Evolutionary conservation across 805 yeast species (phyloP), one percentile per base, ranked within the genome.

Genomic region (Nakazawaea sp.): DNA sequence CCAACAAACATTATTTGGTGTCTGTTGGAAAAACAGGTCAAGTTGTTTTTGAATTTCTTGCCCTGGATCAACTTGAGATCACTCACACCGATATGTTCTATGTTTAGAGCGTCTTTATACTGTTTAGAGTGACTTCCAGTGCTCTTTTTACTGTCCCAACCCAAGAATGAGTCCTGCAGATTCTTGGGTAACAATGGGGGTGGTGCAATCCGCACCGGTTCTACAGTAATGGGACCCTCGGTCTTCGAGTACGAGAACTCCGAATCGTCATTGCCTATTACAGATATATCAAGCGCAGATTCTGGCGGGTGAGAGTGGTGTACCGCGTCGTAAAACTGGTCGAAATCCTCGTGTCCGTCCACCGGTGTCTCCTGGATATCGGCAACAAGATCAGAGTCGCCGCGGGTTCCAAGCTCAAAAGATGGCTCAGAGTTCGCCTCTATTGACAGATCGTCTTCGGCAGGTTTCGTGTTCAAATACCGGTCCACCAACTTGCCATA

Each of bases 11-110:
- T 51, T 33, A 28, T 50, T 38, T 44, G 45, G 27, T 40, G 45
- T 18, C 40, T 32, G 3, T 43, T 33, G 2, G 53, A 49, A 20
- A 48, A 48, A 13, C 48, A 49, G 5, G 62, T 39, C 5, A 66
- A 40, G 45, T 69, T 70, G 35, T 68, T 68, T 43, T 69, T 69
- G 45, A 58, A 68, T 42, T 54, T 58, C 33, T 64, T 50, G 2
- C 62, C 56, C 12, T 43, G 43, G 10, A 50, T 55, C 11, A 59
- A 41, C 5, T 46, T 46, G 9, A 63, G 40, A 20, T 42, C 46
- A 8, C 41, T 40, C 3, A 49, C 39, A 2, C 58, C 62, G 2
- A 51, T 42, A 27, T 49, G 48, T 0, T 42, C 39, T 10, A 70
- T 45, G 13, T 30, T 35, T 23, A 55, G 44, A 41, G 32, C 42